Conservation (phyloP, 2,329 filamentous ascomycete genomes). For the Talaromyces sp. region DNA sequence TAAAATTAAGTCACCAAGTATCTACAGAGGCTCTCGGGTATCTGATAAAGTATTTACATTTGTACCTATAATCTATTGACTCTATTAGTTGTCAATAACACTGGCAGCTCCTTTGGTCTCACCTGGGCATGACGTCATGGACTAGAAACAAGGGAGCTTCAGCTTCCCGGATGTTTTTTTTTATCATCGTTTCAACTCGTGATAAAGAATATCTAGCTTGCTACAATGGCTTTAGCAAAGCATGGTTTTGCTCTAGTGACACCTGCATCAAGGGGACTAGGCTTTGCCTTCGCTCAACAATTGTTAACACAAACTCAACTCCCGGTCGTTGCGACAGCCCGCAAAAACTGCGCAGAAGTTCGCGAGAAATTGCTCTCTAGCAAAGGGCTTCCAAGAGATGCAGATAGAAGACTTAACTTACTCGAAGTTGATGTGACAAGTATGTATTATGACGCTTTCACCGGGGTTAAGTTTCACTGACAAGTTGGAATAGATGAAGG, state of each 20-base stretch:
- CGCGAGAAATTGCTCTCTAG: constrained; percentile 55
- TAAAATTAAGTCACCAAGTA: no score
- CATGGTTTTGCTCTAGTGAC: constrained; percentile 45
- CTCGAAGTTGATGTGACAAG: constrained; percentile 61
- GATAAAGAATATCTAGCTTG: not conserved
- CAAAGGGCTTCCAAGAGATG: constrained; percentile 43
- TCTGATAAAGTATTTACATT: no score
- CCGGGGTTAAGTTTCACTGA: not conserved
- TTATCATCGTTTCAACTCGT: not conserved
- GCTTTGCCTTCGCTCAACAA: constrained; percentile 62
- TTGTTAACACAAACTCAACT: constrained; percentile 59
- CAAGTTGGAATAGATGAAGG: constrained; percentile 56
- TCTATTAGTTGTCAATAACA: no score
- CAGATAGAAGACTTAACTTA: constrained; percentile 53
- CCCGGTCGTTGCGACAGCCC: constrained; percentile 63
- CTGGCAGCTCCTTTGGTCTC: not conserved
- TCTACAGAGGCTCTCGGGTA: no score
- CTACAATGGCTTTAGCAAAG: not conserved
- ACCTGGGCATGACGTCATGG: constrained; percentile 1
- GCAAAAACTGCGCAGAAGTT: constrained; percentile 55
- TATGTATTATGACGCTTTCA: constrained; percentile 31
- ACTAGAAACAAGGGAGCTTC: not conserved
- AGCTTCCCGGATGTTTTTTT: not conserved
- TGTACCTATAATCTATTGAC: no score
- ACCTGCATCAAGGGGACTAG: constrained; percentile 66